Conservation (phyloP, 805 yeast species). For the Candida rishiriensis region DNA sequence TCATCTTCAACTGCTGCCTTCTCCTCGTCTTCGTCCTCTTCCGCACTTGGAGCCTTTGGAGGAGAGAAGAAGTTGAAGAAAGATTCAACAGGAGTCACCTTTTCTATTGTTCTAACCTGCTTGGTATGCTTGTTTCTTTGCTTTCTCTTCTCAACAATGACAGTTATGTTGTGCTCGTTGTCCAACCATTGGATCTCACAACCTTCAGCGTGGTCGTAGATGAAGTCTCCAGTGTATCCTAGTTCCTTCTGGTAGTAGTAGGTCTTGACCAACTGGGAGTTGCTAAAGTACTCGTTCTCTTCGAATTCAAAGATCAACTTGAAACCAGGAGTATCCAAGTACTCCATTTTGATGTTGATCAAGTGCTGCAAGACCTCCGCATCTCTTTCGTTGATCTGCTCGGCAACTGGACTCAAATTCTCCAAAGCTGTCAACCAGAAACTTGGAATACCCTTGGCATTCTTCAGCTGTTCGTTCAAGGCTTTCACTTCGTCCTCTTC, state of each 20-base stretch:
- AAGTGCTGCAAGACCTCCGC: constrained; percentile 72
- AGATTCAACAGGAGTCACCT: constrained; percentile 88
- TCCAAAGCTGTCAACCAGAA: constrained; percentile 97
- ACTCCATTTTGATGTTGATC: constrained; percentile 69
- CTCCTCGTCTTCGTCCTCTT: constrained; percentile 46
- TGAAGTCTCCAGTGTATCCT: constrained; percentile 93
- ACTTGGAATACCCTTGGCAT: constrained; percentile 75
- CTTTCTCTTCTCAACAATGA: constrained; percentile 86
- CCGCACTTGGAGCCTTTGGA: constrained; percentile 62
- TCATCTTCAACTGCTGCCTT: constrained; percentile 39
- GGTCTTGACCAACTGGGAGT: constrained; percentile 70
- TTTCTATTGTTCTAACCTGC: constrained; percentile 93
- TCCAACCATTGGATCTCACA: constrained; percentile 77
- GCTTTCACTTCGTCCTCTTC: constrained; percentile 26
- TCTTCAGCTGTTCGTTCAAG: constrained; percentile 20
- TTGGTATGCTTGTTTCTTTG: constrained; percentile 96
- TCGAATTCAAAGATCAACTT: constrained; percentile 77
- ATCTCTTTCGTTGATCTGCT: constrained; percentile 86
- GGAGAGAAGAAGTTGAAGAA: constrained; percentile 96
- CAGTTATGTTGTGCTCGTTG: constrained; percentile 78
- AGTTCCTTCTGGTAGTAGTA: constrained; percentile 92
- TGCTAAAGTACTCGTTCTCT: constrained; percentile 71
- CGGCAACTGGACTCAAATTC: constrained; percentile 75
- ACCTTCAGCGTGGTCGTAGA: constrained; percentile 96
- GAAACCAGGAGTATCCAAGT: constrained; percentile 84